Evolutionary conservation across 371 early-diverging fungal genomes (phyloP).

Genomic region (Sporodiniella umbellata): DNA sequence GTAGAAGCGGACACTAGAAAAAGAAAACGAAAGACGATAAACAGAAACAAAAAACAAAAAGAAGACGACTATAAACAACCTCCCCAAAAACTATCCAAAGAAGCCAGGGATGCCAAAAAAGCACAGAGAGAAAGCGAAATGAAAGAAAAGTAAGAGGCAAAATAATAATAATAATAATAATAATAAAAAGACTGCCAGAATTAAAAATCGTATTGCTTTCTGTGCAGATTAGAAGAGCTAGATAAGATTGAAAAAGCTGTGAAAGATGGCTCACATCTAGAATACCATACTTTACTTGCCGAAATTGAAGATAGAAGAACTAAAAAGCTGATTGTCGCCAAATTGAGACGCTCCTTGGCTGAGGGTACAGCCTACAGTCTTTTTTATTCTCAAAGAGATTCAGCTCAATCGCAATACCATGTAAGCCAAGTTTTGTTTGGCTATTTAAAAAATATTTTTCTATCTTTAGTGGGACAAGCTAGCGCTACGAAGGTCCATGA

Average conservation of each 20-base stretch:
- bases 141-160: slow-evolving; percentile 18
- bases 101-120: slow-evolving; percentile 25
- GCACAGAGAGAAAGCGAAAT: slow-evolving; percentile 22
- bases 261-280: slow-evolving; percentile 25
- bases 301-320: slow-evolving; percentile 23
- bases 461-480: slow-evolving; percentile 31
- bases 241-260: slow-evolving; percentile 28
- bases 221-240: slow-evolving; percentile 27
- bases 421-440: no score
- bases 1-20: slow-evolving; percentile 24
- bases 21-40: slow-evolving; percentile 15
- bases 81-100: slow-evolving; percentile 17
- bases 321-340: slow-evolving; percentile 16
- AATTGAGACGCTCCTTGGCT: slow-evolving; percentile 26
- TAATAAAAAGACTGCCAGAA: not conserved
- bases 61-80: slow-evolving; percentile 25
- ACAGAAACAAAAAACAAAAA: slow-evolving; percentile 4
- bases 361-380: slow-evolving; percentile 19
- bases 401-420: slow-evolving; percentile 29
- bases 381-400: slow-evolving; percentile 21
- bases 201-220: not conserved
- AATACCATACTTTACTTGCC: slow-evolving; percentile 22
- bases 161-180: not conserved
- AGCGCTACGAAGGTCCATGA: slow-evolving; percentile 27
- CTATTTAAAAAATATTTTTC: no score